These are phyloP conservation scores for Penicillium sp. DNA, from an alignment of 2,329 filamentous ascomycete species.

Conservation along the genomic window DNA sequence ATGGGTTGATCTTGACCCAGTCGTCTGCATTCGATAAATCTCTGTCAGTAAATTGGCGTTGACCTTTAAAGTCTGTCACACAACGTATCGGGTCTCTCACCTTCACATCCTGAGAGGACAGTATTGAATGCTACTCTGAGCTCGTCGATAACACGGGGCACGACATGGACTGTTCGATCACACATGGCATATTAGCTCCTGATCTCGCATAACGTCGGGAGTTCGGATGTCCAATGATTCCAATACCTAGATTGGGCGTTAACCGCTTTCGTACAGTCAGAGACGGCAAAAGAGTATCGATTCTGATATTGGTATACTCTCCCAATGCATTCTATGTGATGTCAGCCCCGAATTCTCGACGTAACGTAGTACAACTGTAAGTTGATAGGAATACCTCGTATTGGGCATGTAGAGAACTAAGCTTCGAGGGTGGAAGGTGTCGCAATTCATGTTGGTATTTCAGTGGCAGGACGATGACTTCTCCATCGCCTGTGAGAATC, in stretches of 20 bases:
- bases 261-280: constrained; percentile 26
- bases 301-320: constrained; percentile 29
- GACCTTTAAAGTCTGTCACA: not conserved
- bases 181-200: not conserved
- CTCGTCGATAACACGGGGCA: constrained; percentile 29
- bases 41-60: not conserved
- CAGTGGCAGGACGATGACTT: constrained; percentile 29
- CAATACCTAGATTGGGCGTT: constrained; percentile 26
- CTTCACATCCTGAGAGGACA: constrained; percentile 27
- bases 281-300: constrained; percentile 25
- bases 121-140: constrained; percentile 25
- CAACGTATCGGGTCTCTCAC: constrained; percentile 6
- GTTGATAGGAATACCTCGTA: constrained; percentile 21
- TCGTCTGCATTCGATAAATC: constrained; percentile 10
- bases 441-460: constrained; percentile 30
- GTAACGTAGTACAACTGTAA: not conserved
- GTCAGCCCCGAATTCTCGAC: not conserved
- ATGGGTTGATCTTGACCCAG: constrained; percentile 27
- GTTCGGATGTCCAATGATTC: not conserved
- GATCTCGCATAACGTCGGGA: not conserved
- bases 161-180: constrained; percentile 20
- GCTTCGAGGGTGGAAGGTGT: constrained; percentile 13
- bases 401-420: constrained; percentile 32
- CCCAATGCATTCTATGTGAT: constrained; percentile 29
- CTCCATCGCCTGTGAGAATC: constrained; percentile 30